Percentiles rank a stretch among this genome's conserved stretches.
These are phyloP conservation scores for Zea luxurians DNA, from an alignment of 176 grass and related monocot species.

Conservation along the genomic window DNA sequence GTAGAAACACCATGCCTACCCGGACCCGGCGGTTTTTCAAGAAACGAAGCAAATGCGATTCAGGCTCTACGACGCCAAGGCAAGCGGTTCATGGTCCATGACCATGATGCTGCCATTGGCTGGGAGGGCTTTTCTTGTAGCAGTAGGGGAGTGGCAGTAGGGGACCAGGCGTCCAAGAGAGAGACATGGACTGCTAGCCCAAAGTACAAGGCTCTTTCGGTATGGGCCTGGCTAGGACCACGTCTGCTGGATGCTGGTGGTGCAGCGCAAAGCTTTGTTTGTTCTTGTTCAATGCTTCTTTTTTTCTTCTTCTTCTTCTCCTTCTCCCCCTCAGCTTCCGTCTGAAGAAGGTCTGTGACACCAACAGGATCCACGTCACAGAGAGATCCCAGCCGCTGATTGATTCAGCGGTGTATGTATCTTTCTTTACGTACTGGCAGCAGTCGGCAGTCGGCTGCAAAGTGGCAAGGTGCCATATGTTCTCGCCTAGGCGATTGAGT, in stretches of 20 bases:
- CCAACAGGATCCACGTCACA: neutral
- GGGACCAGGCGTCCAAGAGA: neutral
- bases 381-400: neutral
- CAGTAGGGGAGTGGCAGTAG: neutral
- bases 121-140: neutral
- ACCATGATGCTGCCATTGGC: neutral
- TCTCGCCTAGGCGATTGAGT: neutral
- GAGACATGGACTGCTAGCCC: neutral
- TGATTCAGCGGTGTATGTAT: no score
- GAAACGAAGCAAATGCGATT: no score
- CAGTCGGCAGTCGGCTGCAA: neutral
- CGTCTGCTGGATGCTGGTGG: neutral
- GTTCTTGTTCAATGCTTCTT: neutral
- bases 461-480: neutral
- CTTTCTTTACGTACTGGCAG: neutral
- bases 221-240: neutral
- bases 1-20: no score
- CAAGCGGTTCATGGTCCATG: neutral
- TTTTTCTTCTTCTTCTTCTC: no score
- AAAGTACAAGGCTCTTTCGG: neutral
- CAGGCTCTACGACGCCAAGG: no score
- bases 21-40: no score
- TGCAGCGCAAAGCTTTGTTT: neutral
- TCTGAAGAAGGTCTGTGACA: neutral
- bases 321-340: neutral